Evolutionary conservation across 2,329 filamentous ascomycete species (phyloP), one percentile per base, ranked within the genome.

Genomic region (Penicillium nordicum): DNA sequence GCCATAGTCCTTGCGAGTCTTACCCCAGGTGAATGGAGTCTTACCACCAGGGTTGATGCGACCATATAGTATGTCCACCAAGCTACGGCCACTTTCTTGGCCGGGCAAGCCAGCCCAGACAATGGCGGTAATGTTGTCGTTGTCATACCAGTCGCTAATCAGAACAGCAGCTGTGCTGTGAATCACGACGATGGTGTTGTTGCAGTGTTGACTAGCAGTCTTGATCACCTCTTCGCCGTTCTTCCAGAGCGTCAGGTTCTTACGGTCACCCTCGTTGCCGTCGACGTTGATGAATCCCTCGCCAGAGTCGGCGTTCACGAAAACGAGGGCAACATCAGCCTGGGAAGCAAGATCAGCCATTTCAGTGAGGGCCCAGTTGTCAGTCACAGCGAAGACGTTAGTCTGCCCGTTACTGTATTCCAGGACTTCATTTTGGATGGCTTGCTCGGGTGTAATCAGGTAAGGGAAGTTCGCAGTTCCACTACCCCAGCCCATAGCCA

Each of bases 141-240:
- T 74, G 54, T 77, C 68, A 34, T 78, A 73, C 76, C 78, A 80
- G 46, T 90, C 84, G 12, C 86, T 84, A 25, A 97, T 75, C 0
- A 95, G 77, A 5, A 95, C 89, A 0, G 92, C 85, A 0, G 92
- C 92, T 4, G 87, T 84, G 1, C 89, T 91, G 78, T 97, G 93
- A 57, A 97, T 88, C 55, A 97, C 85, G 16, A 97, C 90, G 57
- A 97, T 88, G 12, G 92, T 96, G 81, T 97, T 96, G 77, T 88
- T 86, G 80, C 88, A 92, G 59, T 85, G 71, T 8, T 85, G 80
- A 0, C 90, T 86, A 11, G 96, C 90, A 46, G 88, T 91, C 74
- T 88, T 83, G 75, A 97, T 89, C 53, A 97, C 77, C 0, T 82
- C 80, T 51, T 97, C 91, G 40, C 90, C 92, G 57, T 86, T 82